Base-by-base conservation (phyloP, 2,329 filamentous ascomycete species). In the Ploettnerulaceae sp. region DNA sequence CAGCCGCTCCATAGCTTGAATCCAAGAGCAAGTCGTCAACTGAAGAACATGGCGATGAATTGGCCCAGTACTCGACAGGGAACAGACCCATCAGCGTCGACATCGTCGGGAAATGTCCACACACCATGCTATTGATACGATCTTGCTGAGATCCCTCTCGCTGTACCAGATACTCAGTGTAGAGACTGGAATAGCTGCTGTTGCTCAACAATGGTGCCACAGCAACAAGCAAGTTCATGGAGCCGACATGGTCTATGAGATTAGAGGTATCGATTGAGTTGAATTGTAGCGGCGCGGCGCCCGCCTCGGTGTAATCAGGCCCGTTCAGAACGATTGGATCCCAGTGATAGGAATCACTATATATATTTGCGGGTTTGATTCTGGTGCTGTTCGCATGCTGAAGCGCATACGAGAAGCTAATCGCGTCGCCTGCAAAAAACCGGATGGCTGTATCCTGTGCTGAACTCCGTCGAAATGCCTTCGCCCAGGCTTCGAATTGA, bases 181-280 rank as follows among this genome's bases (percentile, higher is more conserved):
- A 52, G 1, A 54, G 7, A 18, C 17, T 46, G 15, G 49, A 35
- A n/a, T 29, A 40, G 24, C n/a, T 3, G 14, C 12, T 36, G 21
- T 48, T 14, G 14, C 22, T 31, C 5, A 54, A 33, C 21, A 54
- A 34, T 20, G 51, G 51, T 11, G 45, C 4, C 5, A 34, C 31
- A 8, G 49, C 51, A 12, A 48, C 34, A 11, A 55, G 20, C 9
- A 55, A 4, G 29, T 53, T 55, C 2, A 55, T 8, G 6, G 45
- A 18, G 3, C 50, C 52, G 3, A 51, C 11, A 11, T 45, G 40
- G 28, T 55, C 52, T 9, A 39, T 20, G 7, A 55, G 24, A 14
- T 53, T 53, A 3, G 48, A 53, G 2, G 52, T 50, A 29, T 55
- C 49, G 12, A 55, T 55, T 4, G 34, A 7, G 24, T 46, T 11